Conservation (phyloP, 164 flowering plant genomes). For the Annona cherimola region DNA sequence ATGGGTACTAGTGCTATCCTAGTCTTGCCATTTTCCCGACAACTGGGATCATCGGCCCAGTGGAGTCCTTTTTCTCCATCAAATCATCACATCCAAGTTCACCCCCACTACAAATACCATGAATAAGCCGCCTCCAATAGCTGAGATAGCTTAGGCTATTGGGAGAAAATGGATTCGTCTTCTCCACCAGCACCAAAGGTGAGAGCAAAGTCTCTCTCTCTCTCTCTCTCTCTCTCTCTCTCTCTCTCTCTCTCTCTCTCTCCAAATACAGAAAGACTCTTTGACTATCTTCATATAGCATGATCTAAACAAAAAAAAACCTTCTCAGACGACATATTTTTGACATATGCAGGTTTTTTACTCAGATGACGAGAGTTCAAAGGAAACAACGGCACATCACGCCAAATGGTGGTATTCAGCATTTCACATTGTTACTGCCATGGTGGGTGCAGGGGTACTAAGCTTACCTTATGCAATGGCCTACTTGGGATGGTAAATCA, state of each 20-base stretch:
- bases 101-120: neutral
- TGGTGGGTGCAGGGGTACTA: conserved; percentile 96
- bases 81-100: neutral
- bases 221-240: neutral
- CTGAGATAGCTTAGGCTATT: neutral
- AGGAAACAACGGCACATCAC: conserved; percentile 35
- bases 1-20: no score
- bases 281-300: neutral
- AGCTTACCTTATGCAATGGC: conserved; percentile 93
- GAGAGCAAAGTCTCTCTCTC: neutral
- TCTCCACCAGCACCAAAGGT: neutral
- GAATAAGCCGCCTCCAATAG: neutral
- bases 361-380: conserved; percentile 30
- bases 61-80: neutral
- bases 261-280: neutral
- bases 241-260: neutral
- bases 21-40: no score
- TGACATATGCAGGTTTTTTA: conserved; percentile 31
- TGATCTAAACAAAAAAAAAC: neutral
- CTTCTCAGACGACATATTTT: neutral
- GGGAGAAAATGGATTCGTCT: conserved; percentile 5
- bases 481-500: conserved; percentile 68
- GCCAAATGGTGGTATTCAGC: conserved; percentile 95
- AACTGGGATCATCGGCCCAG: no score
- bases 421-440: conserved; percentile 88